A percentile compares a stretch with the other conserved stretches of the same genome.
Conservation (phyloP, 1,284 basidiomycete genomes). For the Ceratobasidium sp. region DNA sequence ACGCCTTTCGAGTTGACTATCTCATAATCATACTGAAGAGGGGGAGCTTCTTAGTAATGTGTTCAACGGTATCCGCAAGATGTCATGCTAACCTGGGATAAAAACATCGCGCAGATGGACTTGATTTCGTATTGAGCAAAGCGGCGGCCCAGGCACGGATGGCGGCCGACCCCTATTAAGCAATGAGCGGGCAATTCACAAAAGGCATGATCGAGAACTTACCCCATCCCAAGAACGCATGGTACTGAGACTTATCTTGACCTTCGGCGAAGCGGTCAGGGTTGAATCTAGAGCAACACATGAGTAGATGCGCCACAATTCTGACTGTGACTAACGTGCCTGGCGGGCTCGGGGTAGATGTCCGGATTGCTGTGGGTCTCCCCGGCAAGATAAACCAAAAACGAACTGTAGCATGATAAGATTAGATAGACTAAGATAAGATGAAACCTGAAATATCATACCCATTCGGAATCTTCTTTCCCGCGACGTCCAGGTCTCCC, state of each 20-base stretch:
- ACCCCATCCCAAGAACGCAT: conserved; percentile 35
- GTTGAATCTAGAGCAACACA: not conserved
- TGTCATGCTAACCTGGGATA: conserved; percentile 3
- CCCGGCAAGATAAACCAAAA: conserved; percentile 4
- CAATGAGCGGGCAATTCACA: not conserved
- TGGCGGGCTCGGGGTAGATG: conserved; percentile 27
- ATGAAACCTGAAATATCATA: too few relatives aligned
- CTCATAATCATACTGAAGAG: conserved; percentile 4
- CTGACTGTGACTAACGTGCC: not conserved
- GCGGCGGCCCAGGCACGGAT: conserved; percentile 20
- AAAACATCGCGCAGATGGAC: conserved; percentile 13
- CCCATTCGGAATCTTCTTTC: conserved; percentile 26
- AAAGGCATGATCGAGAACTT: not conserved
- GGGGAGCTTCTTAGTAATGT: not conserved
- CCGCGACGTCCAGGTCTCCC: conserved; percentile 11
- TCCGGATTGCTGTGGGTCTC: conserved; percentile 26
- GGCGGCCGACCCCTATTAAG: conserved; percentile 13
- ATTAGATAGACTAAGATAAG: not conserved
- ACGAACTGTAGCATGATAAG: not conserved
- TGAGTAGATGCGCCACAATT: conserved; percentile 4
- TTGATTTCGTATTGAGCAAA: conserved; percentile 35
- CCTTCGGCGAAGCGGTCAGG: conserved; percentile 14
- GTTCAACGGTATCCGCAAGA: not conserved
- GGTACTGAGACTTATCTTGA: conserved; percentile 24
- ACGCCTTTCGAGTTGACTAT: conserved; percentile 12